phyloP scores from a whole-genome alignment of 768 basidiomycete genomes.

The Suillus variegatus region DNA sequence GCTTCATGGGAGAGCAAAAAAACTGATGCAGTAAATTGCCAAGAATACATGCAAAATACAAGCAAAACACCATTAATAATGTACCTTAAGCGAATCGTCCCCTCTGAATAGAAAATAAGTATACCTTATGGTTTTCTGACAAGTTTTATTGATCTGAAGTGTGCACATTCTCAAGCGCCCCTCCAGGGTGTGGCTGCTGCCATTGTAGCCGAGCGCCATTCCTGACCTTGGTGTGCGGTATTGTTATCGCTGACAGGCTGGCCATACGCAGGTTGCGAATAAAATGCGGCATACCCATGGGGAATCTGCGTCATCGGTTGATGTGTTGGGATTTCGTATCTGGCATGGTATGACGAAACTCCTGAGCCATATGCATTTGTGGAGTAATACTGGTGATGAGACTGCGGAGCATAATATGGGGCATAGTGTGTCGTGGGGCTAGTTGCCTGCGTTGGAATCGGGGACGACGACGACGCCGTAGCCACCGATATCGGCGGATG shows the following conservation, averaged over 20 bases:
- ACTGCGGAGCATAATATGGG: conserved; percentile 20
- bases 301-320: conserved; percentile 18
- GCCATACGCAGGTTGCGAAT: conserved; percentile 5
- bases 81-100: background rate
- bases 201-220: conserved; percentile 32
- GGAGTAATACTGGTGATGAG: conserved; percentile 22
- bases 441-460: conserved; percentile 21
- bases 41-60: background rate
- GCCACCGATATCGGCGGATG: conserved; percentile 20
- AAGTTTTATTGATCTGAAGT: background rate
- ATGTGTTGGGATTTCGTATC: conserved; percentile 23
- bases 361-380: conserved; percentile 23
- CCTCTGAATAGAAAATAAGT: background rate
- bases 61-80: background rate
- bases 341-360: conserved; percentile 35
- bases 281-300: conserved; percentile 8
- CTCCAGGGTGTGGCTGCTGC: conserved; percentile 36
- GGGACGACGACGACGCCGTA: conserved; percentile 21
- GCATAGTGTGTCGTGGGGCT: conserved; percentile 2
- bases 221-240: conserved; percentile 13
- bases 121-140: background rate
- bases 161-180: no score
- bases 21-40: background rate
- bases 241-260: conserved; percentile 5
- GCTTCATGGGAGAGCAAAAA: background rate